These are phyloP conservation scores for Colletotrichum simmondsii DNA, from an alignment of 2,329 filamentous ascomycete genomes.

Conservation along the genomic window DNA sequence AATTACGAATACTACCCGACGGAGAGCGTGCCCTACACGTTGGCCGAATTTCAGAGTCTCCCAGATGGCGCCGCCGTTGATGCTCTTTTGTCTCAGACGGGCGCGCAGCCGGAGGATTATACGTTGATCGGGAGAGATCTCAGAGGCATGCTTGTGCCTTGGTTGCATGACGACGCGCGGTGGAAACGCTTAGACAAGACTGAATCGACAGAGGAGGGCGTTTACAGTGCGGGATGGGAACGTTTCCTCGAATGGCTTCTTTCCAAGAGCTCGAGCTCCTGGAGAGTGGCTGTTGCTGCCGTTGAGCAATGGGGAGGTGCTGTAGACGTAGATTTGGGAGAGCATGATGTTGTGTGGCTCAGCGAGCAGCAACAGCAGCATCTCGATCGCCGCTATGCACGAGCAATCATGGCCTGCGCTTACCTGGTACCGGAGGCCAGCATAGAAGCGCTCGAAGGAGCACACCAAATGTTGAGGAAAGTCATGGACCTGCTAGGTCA, in stretches of 20 bases:
- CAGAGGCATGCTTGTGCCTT: conserved; percentile 76
- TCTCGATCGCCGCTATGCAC: conserved; percentile 73
- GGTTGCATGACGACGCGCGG: conserved; percentile 74
- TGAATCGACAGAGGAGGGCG: conserved; percentile 29
- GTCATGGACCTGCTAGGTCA: conserved; percentile 70
- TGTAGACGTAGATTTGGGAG: conserved; percentile 74
- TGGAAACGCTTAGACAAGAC: conserved; percentile 51
- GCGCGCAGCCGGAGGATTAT: conserved; percentile 50
- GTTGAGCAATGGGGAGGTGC: conserved; percentile 81
- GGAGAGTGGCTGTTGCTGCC: conserved; percentile 70
- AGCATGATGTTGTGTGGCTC: conserved; percentile 66
- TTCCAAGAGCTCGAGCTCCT: conserved; percentile 66
- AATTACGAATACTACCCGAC: conserved; percentile 77
- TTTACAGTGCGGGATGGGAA: conserved; percentile 73
- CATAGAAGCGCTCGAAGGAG: conserved; percentile 66
- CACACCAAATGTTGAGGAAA: conserved; percentile 69
- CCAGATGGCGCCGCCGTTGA: conserved; percentile 69
- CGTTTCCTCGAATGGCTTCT: conserved; percentile 75
- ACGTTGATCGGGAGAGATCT: conserved; percentile 70
- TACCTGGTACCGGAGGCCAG: conserved; percentile 74
- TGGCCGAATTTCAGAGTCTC: conserved; percentile 73
- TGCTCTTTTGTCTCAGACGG: conserved; percentile 70
- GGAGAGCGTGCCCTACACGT: conserved; percentile 57
- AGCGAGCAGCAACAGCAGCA: conserved; percentile 69
- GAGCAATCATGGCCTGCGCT: conserved; percentile 73